phyloP scores from a whole-genome alignment of 1,284 basidiomycete genomes.

The Fomitopsis pinicola region DNA sequence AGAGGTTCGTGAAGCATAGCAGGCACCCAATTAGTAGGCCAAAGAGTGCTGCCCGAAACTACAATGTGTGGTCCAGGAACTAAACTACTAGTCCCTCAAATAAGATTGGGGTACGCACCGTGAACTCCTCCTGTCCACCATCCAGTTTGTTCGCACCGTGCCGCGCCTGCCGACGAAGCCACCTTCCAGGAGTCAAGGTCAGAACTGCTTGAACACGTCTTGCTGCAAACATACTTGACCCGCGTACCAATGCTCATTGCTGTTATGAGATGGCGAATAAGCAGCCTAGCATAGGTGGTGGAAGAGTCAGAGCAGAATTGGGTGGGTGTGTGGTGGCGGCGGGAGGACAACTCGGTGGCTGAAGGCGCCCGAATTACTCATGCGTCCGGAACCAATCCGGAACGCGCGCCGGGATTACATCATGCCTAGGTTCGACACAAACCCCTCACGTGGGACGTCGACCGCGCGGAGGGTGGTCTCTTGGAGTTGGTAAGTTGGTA shows the following conservation, averaged over 20 bases:
- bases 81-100: background rate
- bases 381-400: background rate
- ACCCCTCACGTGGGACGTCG: too few species aligned
- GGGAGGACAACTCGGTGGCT: background rate
- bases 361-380: background rate
- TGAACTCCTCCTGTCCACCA: slow-evolving; percentile 10
- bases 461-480: too few species aligned
- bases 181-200: slow-evolving; percentile 20
- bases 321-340: background rate
- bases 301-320: background rate
- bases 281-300: background rate
- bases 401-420: background rate
- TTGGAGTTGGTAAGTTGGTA: too few species aligned
- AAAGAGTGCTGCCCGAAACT: slow-evolving; percentile 47
- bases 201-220: background rate
- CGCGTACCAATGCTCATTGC: background rate
- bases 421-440: too few species aligned
- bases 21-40: slow-evolving; percentile 70
- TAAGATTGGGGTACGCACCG: background rate
- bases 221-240: background rate
- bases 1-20: slow-evolving; percentile 73
- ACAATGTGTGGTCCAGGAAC: background rate
- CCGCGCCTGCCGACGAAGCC: slow-evolving; percentile 3
- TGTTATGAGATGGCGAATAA: too few species aligned
- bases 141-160: slow-evolving; percentile 6